Conservation (phyloP, 306 rosid species). For the Leucaena leucocephala region DNA sequence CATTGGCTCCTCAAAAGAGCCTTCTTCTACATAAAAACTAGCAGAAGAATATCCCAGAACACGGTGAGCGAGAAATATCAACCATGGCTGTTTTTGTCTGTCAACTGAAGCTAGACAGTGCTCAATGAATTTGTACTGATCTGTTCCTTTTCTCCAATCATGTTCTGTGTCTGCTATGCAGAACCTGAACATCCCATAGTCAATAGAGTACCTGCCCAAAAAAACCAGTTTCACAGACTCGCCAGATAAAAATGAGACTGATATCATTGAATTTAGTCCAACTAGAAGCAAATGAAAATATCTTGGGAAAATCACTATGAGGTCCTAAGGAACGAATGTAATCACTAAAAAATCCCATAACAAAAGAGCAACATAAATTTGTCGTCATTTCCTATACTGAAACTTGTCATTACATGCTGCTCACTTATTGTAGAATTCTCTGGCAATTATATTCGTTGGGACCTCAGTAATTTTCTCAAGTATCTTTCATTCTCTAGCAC, state of each 20-base stretch:
- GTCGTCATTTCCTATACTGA: too few species aligned
- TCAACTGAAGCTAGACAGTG: slow-evolving; percentile 85
- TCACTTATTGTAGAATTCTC: too few species aligned
- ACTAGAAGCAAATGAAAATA: slow-evolving; percentile 8
- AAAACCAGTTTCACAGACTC: neutral
- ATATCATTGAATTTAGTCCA: slow-evolving; percentile 8
- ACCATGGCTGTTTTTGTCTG: slow-evolving; percentile 95
- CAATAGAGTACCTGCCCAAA: slow-evolving; percentile 68
- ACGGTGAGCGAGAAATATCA: slow-evolving; percentile 90
- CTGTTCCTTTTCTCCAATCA: slow-evolving; percentile 93
- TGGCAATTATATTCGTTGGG: too few species aligned
- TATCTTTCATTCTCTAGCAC: neutral
- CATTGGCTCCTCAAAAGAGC: slow-evolving; percentile 97
- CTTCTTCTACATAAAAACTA: slow-evolving; percentile 73
- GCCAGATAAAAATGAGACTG: neutral
- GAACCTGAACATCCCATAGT: slow-evolving; percentile 94
- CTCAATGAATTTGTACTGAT: slow-evolving; percentile 83
- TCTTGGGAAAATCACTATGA: neutral
- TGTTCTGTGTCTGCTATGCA: slow-evolving; percentile 94
- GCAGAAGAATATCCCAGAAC: slow-evolving; percentile 91
- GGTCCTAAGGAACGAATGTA: too few species aligned
- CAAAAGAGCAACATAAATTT: too few species aligned
- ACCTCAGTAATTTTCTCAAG: too few species aligned
- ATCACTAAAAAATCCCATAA: too few species aligned
- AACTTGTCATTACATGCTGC: too few species aligned